phyloP scores from a whole-genome alignment of 768 basidiomycete species.

The Suillus lakei region DNA sequence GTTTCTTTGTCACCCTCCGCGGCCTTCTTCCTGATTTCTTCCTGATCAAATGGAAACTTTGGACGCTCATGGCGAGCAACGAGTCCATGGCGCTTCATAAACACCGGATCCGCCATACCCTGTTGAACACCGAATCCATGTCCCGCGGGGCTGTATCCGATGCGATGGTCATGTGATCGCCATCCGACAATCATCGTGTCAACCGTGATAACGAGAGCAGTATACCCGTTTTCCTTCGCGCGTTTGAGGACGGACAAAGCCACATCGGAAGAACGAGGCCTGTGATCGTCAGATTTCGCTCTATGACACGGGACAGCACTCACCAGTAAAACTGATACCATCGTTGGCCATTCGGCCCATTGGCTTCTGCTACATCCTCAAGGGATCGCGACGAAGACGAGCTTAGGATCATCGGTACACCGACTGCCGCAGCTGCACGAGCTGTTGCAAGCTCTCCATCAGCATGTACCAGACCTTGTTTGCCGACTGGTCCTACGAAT shows the following conservation, averaged over 20 bases:
- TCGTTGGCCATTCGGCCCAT: constrained; percentile 43
- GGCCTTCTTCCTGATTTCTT: constrained; percentile 27
- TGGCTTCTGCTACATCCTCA: constrained; percentile 53
- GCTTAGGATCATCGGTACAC: constrained; percentile 43
- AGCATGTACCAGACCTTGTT: constrained; percentile 53
- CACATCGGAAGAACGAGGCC: constrained; percentile 44
- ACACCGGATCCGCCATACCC: constrained; percentile 50
- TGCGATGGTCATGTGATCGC: constrained; percentile 48
- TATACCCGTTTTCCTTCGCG: constrained; percentile 46
- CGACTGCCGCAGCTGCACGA: constrained; percentile 48
- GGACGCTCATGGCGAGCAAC: constrained; percentile 33
- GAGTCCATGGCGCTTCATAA: constrained; percentile 43
- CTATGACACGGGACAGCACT: constrained; percentile 9
- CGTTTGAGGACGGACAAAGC: constrained; percentile 47
- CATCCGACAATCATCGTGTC: constrained; percentile 50
- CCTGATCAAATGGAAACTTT: constrained; percentile 41
- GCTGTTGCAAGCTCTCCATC: constrained; percentile 50
- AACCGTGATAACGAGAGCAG: constrained; percentile 49
- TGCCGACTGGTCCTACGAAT: constrained; percentile 60
- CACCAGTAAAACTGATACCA: constrained; percentile 59
- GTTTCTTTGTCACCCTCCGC: constrained; percentile 37
- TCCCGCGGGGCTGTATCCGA: constrained; percentile 41
- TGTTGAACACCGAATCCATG: constrained; percentile 46
- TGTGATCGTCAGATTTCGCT: constrained; percentile 12
- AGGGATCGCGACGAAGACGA: constrained; percentile 47